Evolutionary conservation across 192 early-diverging fungal genomes (phyloP), one percentile per base, ranked within the genome.

Genomic region (Podila minutissima): DNA sequence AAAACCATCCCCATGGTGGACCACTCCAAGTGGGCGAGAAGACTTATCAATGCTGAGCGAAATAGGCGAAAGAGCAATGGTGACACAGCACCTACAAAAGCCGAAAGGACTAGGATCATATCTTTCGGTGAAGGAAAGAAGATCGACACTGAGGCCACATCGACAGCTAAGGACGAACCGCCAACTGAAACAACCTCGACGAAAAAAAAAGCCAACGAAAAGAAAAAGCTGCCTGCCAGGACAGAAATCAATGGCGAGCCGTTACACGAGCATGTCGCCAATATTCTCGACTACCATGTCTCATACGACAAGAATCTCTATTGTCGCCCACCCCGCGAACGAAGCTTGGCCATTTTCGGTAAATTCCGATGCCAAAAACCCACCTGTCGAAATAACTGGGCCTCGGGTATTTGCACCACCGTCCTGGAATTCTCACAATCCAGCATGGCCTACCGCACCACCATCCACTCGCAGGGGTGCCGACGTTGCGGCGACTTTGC

Each of bases 21-120:
- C 0, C 20, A 62, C 22, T 0, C 32, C 7, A 62, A 62, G 33
- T 62, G 61, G 61, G 61, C 4, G 13, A 62, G 61, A 31, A 62
- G 61, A 62, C 33, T 62, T 62, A 62, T 62, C 22, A 33, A 62
- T 37, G 61, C 61, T 5, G 61, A 62, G 61, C 61, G 61, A 10
- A 62, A 62, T 37, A 37, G 61, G 61, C 61, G 61, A 35, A 62
- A 62, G 61, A 62, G 20, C 61, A 62, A 35, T 22, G 61, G 61
- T 5, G 22, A 62, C 8, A 38, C 32, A 62, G 17, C 5, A 37
- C 61, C 61, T 20, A 22, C 61, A 5, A 37, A 37, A 62, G 33
- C 61, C 61, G 61, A 62, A 22, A 62, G 22, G 61, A n/a, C 32
- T 17, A 37, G 61, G 33, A 62, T 62, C 61, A 13, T 62, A 59